phyloP scores from a whole-genome alignment of 202 grass and related monocot genomes.

The Carex sylvatica region DNA sequence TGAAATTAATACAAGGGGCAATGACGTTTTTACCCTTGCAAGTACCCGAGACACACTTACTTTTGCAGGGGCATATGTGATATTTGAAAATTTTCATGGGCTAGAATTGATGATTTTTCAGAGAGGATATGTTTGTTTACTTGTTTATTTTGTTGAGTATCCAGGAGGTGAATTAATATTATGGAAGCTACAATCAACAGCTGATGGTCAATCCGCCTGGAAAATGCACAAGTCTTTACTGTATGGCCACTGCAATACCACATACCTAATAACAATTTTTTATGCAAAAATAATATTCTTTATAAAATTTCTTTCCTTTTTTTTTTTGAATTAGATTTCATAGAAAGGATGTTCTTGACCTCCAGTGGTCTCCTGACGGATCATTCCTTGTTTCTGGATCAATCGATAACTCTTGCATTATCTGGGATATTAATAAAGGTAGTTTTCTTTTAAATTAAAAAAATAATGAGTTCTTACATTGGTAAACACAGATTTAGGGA shows the following conservation, averaged over 20 bases:
- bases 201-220: constrained; percentile 45
- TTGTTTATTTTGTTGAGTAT: constrained; percentile 10
- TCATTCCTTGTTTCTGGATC: constrained; percentile 77
- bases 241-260: constrained; percentile 37
- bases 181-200: constrained; percentile 55
- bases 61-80: constrained; percentile 17
- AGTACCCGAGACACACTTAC: neutral
- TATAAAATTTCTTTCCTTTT: constrained; percentile 11
- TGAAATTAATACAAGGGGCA: neutral
- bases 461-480: neutral
- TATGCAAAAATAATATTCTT: constrained; percentile 7
- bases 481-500: neutral
- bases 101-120: neutral
- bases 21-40: neutral
- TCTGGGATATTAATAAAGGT: constrained; percentile 88
- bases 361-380: constrained; percentile 76
- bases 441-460: neutral
- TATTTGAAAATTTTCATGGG: neutral
- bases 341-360: constrained; percentile 93
- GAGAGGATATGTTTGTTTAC: neutral
- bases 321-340: constrained; percentile 66
- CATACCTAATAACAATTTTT: neutral
- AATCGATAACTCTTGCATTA: constrained; percentile 94
- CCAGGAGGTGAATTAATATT: constrained; percentile 75
- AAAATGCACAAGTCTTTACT: constrained; percentile 80